phyloP scores from a whole-genome alignment of 257 asterid genomes.

The Knoxia roxburghii region DNA sequence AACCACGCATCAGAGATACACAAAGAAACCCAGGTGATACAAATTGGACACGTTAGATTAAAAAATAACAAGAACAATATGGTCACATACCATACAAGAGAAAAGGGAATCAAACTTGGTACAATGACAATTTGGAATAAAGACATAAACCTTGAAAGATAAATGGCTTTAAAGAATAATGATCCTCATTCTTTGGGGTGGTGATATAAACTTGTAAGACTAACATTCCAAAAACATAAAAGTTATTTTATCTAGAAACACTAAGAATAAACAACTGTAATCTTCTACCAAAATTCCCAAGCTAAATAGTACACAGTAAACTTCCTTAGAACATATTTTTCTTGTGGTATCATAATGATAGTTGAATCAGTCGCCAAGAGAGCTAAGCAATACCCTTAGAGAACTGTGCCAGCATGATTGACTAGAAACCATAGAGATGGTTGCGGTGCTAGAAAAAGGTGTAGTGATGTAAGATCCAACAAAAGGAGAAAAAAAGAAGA shows the following conservation, averaged over 20 bases:
- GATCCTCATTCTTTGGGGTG: neutral
- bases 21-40: neutral
- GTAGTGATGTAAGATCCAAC: no score
- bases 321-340: neutral
- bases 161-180: neutral
- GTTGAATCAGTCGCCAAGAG: neutral
- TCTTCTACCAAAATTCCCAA: neutral
- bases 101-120: neutral
- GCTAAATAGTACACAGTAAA: neutral
- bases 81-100: neutral
- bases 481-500: no score
- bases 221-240: neutral
- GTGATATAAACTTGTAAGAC: neutral
- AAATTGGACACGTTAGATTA: neutral
- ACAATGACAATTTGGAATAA: neutral
- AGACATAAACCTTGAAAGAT: neutral
- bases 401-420: neutral
- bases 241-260: neutral
- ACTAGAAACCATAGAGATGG: neutral
- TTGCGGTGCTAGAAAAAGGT: neutral
- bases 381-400: neutral
- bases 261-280: neutral
- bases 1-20: slow-evolving; percentile 3
- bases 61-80: neutral
- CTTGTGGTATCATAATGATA: neutral